Evolutionary conservation across 2,329 filamentous ascomycete genomes (phyloP).

Genomic region (Conoideocrella luteorostrata): DNA sequence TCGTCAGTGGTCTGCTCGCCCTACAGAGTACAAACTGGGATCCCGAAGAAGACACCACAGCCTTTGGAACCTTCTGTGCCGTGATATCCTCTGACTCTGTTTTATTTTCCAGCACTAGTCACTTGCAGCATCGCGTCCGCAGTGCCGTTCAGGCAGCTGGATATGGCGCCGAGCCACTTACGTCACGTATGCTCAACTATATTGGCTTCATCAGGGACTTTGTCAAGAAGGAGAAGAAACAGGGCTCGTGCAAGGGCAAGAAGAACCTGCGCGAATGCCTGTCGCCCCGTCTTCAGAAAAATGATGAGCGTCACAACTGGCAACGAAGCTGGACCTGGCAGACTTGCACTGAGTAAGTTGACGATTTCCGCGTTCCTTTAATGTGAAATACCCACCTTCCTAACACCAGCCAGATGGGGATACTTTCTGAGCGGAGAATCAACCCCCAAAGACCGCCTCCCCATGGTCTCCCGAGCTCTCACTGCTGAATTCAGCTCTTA

Average conservation of each 20-base stretch:
- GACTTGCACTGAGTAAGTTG: slow-evolving; percentile 45
- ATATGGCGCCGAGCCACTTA: slow-evolving; percentile 31
- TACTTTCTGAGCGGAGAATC: slow-evolving; percentile 69
- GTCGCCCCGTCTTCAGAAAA: slow-evolving; percentile 17
- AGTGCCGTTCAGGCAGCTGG: slow-evolving; percentile 36
- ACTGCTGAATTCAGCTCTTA: slow-evolving; percentile 55
- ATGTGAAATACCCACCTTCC: too few species aligned
- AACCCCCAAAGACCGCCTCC: slow-evolving; percentile 55
- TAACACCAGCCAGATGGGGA: slow-evolving; percentile 55
- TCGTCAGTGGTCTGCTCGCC: slow-evolving; percentile 34
- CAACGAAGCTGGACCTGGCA: slow-evolving; percentile 45
- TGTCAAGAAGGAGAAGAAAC: slow-evolving; percentile 18
- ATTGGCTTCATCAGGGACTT: slow-evolving; percentile 36
- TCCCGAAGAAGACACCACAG: slow-evolving; percentile 33
- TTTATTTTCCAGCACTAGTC: slow-evolving; percentile 35
- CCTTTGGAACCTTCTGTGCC: slow-evolving; percentile 42
- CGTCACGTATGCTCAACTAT: slow-evolving; percentile 44
- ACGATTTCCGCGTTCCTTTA: not conserved
- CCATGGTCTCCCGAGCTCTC: slow-evolving; percentile 65
- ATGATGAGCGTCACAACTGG: slow-evolving; percentile 12
- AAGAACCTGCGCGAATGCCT: slow-evolving; percentile 23
- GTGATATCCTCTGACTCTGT: slow-evolving; percentile 35
- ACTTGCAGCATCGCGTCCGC: slow-evolving; percentile 27
- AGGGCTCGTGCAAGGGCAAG: slow-evolving; percentile 17
- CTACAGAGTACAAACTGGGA: slow-evolving; percentile 50